Conservation (phyloP, 2,329 filamentous ascomycete species). For the Colletotrichum sp. region DNA sequence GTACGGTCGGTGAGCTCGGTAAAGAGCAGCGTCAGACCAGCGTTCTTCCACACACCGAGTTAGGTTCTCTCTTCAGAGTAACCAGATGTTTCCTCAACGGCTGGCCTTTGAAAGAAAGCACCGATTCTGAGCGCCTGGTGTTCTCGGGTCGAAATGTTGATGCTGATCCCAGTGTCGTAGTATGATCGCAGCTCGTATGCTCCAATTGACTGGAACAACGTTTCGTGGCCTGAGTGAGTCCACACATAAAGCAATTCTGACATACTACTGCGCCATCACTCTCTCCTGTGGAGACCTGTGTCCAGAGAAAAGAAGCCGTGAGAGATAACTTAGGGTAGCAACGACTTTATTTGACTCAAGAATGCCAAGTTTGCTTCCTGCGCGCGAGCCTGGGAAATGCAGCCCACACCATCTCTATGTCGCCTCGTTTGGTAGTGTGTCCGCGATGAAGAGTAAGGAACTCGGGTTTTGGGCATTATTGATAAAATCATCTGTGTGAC, state of each 20-base stretch:
- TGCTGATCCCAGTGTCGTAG: background rate
- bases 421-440: background rate
- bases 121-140: background rate
- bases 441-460: background rate
- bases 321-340: too few species aligned
- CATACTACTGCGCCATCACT: background rate
- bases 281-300: accelerated
- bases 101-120: background rate
- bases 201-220: background rate
- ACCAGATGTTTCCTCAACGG: background rate
- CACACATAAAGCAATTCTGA: too few species aligned
- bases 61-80: background rate
- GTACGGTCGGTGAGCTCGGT: background rate
- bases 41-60: background rate
- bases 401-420: background rate
- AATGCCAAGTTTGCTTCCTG: background rate
- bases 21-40: background rate
- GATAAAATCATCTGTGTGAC: background rate
- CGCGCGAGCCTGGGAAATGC: background rate
- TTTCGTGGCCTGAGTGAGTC: background rate
- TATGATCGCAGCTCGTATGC: background rate
- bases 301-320: background rate
- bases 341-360: background rate
- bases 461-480: background rate
- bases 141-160: background rate